Evolutionary conservation across 768 basidiomycete species (phyloP), one percentile per base, ranked within the genome.

Genomic region (Leccinum fibrillosum): DNA sequence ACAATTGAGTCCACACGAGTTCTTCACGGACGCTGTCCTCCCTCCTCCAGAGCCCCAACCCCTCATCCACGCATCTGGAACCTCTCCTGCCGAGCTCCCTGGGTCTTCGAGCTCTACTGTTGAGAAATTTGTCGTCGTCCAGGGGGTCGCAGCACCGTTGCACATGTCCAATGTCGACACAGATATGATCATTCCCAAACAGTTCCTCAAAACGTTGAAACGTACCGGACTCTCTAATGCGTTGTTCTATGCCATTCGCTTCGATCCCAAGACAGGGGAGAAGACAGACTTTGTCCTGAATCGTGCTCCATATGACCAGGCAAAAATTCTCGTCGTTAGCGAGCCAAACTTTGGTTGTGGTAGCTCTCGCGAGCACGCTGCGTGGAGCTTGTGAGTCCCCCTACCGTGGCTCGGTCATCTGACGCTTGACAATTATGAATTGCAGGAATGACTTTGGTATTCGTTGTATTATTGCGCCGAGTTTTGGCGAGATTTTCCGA

Each of bases 171-270:
- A 93, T 64, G 86, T 94, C 61, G 93, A 96, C 74, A 96, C 93
- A 49, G 93, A 96, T 67, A 90, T 89, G 84, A 92, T 96, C 71
- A 94, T 95, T 68, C 93, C 93, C 3, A 94, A 94, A 66, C 92
- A 94, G 67, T 95, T 94, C 78, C 75, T 95, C 72, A 95, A 94
- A 75, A 95, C 93, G 0, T 75, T 96, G 66, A 92, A 94, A 73
- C 83, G 93, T 55, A 94, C 93, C 44, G 93, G 93, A 48, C 80
- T 96, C 49, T 89, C 90, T 8, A 77, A 87, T 55, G 92, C 89
- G 19, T 76, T 94, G 52, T 96, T 96, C 80, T 88, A 81, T 69
- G 82, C 88, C n/a, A 76, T 90, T 42, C 84, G 93, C 50, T 88
- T 86, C 68, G 84, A 93, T 67, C 83, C 86, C 5, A 80, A 86